Conservation (phyloP, 805 yeast genomes). For the Candida berthetii region DNA sequence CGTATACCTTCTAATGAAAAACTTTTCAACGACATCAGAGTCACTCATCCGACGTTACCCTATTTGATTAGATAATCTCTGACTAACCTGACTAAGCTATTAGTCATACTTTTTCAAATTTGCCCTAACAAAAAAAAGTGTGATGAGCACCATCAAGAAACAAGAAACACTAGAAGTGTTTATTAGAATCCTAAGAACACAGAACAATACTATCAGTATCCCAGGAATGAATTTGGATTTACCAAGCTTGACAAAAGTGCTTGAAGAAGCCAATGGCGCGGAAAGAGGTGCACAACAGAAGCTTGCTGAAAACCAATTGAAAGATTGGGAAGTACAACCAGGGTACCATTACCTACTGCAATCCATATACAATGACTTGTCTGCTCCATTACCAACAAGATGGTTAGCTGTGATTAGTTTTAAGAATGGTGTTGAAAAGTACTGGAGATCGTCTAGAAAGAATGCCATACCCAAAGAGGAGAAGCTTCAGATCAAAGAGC, state of each 20-base stretch:
- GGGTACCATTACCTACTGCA: slow-evolving; percentile 57
- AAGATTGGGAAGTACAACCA: slow-evolving; percentile 58
- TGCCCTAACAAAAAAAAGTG: no score
- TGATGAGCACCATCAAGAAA: no score
- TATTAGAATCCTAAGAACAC: no score
- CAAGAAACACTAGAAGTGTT: no score
- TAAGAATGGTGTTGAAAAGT: slow-evolving; percentile 80
- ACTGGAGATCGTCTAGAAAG: slow-evolving; percentile 71
- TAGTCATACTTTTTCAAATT: no score
- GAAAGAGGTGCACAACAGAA: slow-evolving; percentile 47
- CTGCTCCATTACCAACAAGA: slow-evolving; percentile 57
- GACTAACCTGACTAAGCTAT: no score
- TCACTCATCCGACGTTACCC: no score
- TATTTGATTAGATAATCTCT: no score
- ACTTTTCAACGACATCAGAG: no score
- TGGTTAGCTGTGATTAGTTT: slow-evolving; percentile 87
- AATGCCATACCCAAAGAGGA: slow-evolving; percentile 58
- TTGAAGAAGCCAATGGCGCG: slow-evolving; percentile 44
- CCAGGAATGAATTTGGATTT: slow-evolving; percentile 1
- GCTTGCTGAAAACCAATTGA: slow-evolving; percentile 63
- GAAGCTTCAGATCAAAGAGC: slow-evolving; percentile 52
- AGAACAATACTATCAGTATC: no score
- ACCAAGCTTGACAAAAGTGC: slow-evolving; percentile 24
- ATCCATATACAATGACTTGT: slow-evolving; percentile 52
- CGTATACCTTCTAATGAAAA: no score